Percentiles rank a stretch among this genome's conserved stretches.
Evolutionary conservation across 345 rosid species (phyloP).

Genomic region (Viola odorata): DNA sequence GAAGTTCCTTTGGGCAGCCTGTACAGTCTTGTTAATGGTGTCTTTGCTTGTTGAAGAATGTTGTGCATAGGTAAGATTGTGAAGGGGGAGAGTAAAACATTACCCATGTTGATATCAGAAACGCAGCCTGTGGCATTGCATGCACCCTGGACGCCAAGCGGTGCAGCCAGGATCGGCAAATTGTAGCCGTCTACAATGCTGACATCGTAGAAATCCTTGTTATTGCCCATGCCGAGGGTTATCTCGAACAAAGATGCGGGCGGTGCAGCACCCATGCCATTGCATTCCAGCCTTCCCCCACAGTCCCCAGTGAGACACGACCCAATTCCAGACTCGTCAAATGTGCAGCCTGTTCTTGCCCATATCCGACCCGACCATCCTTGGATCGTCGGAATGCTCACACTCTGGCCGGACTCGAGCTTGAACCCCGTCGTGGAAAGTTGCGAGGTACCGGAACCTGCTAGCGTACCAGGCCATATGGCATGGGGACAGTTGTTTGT

Average conservation of each 20-base stretch:
- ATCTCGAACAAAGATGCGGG: conserved; percentile 87
- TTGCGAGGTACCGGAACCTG: conserved; percentile 74
- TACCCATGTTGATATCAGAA: conserved; percentile 61
- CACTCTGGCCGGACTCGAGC: conserved; percentile 56
- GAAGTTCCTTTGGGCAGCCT: conserved; percentile 93
- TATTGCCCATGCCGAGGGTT: conserved; percentile 31
- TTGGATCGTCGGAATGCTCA: conserved; percentile 44
- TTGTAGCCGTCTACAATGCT: conserved; percentile 87
- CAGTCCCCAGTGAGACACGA: conserved; percentile 76
- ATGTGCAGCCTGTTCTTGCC: conserved; percentile 84
- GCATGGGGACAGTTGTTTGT: conserved; percentile 68
- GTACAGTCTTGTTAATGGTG: conserved; percentile 2
- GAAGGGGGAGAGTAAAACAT: neutral
- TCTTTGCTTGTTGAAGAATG: neutral
- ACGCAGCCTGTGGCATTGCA: conserved; percentile 83
- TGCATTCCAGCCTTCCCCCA: conserved; percentile 71
- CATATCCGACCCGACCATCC: conserved; percentile 94
- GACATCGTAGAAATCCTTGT: conserved; percentile 65
- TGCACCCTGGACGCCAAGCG: conserved; percentile 50
- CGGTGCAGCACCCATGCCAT: conserved; percentile 66
- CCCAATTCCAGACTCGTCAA: conserved; percentile 54
- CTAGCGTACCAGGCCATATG: conserved; percentile 81
- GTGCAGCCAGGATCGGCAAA: conserved; percentile 67
- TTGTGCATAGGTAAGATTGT: neutral
- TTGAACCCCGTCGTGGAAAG: conserved; percentile 62